These are phyloP conservation scores for Penicillium taxi DNA, from an alignment of 495 filamentous ascomycete species.

Conservation along the genomic window DNA sequence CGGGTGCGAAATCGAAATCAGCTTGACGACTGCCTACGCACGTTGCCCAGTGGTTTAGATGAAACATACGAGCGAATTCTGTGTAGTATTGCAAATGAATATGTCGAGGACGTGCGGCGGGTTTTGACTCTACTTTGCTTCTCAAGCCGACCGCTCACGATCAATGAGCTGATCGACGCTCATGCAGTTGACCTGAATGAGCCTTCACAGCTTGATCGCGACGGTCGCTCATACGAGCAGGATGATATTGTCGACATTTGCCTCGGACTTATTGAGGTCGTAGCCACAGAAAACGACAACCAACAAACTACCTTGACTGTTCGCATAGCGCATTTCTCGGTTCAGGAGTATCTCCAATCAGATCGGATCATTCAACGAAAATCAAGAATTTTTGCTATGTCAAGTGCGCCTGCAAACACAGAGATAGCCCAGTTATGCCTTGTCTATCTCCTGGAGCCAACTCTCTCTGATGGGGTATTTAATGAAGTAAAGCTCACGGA, in stretches of 20 bases:
- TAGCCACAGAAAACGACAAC: background rate
- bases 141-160: conserved; percentile 20
- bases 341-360: conserved; percentile 36
- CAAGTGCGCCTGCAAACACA: conserved; percentile 11
- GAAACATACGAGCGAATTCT: conserved; percentile 31
- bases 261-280: conserved; percentile 22
- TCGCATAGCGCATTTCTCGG: conserved; percentile 34
- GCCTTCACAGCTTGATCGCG: conserved; percentile 14
- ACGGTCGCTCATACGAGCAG: conserved; percentile 14
- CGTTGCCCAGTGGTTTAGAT: conserved; percentile 28
- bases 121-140: conserved; percentile 27
- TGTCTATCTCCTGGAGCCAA: conserved; percentile 25
- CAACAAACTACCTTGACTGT: conserved; percentile 1
- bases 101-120: conserved; percentile 18
- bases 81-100: conserved; percentile 15
- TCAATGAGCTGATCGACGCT: conserved; percentile 24
- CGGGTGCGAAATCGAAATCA: conserved; percentile 15
- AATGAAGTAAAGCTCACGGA: conserved; percentile 6
- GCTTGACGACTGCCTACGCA: conserved; percentile 20
- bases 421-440: conserved; percentile 27
- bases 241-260: conserved; percentile 22
- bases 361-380: conserved; percentile 21
- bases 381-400: conserved; percentile 16
- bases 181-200: conserved; percentile 20
- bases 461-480: conserved; percentile 7